Evolutionary conservation across 73 alveolate species (phyloP).

Genomic region (Paramecium sexaurelia): DNA sequence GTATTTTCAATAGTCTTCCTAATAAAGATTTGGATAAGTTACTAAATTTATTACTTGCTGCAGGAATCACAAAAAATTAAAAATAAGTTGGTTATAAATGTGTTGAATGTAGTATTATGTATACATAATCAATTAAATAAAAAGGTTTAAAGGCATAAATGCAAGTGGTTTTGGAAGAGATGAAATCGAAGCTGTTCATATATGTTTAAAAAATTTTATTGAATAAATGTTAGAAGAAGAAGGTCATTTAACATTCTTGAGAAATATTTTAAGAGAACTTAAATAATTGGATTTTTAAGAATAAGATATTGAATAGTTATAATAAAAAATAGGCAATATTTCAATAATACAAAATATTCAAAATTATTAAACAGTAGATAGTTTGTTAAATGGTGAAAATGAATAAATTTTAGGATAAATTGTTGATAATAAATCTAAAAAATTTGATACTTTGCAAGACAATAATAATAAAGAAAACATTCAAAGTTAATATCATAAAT

Average conservation of each 20-base stretch:
- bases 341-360: conserved; percentile 15
- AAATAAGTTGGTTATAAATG: conserved; percentile 49
- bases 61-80: conserved; percentile 9
- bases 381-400: conserved; percentile 38
- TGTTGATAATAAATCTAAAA: neutral
- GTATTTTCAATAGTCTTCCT: neutral
- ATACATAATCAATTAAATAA: neutral
- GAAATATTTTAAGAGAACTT: conserved; percentile 30
- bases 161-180: conserved; percentile 52
- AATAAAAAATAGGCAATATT: conserved; percentile 36
- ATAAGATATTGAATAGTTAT: neutral
- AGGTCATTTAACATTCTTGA: neutral
- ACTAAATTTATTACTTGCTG: neutral
- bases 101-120: conserved; percentile 11
- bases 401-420: neutral
- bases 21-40: neutral
- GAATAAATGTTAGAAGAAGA: conserved; percentile 44
- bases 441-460: neutral
- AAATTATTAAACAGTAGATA: conserved; percentile 46
- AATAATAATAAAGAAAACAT: neutral
- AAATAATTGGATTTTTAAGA: conserved; percentile 8
- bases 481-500: neutral
- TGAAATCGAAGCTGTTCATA: conserved; percentile 41
- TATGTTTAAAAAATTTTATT: conserved; percentile 19
- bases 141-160: neutral